Conservation (phyloP, 345 rosid genomes). For the Acer yangbiense region DNA sequence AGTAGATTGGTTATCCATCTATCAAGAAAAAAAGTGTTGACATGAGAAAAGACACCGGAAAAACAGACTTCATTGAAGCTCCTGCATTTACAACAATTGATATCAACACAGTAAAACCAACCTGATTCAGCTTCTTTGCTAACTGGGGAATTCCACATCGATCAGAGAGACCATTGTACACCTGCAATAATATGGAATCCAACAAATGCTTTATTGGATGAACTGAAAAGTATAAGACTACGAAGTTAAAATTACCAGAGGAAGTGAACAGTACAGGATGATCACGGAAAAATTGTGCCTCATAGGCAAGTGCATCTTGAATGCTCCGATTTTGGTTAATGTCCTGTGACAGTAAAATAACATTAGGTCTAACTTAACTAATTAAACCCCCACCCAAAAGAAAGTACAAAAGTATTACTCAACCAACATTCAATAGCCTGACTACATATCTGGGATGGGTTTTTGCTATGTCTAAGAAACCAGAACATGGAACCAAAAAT, state of each 20-base stretch:
- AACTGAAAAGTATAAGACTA: background rate
- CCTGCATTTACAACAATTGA: background rate
- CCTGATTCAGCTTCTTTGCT: slow-evolving; percentile 78
- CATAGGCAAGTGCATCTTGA: slow-evolving; percentile 54
- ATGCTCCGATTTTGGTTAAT: slow-evolving; percentile 56
- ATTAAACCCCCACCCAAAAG: slow-evolving; percentile 6
- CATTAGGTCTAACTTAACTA: background rate
- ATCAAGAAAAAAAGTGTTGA: background rate
- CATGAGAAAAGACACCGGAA: background rate
- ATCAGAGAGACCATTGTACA: slow-evolving; percentile 60
- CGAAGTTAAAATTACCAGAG: slow-evolving; percentile 11
- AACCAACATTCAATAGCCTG: background rate
- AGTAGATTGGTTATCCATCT: background rate
- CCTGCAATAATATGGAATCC: slow-evolving; percentile 38
- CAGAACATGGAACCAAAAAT: background rate
- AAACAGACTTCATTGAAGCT: background rate
- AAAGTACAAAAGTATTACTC: background rate
- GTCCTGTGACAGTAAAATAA: slow-evolving; percentile 43
- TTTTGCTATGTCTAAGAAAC: background rate
- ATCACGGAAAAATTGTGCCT: slow-evolving; percentile 52
- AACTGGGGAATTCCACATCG: slow-evolving; percentile 69
- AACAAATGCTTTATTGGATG: slow-evolving; percentile 4
- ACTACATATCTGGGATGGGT: background rate
- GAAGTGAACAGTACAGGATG: slow-evolving; percentile 48
- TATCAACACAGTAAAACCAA: slow-evolving; percentile 14